Evolutionary conservation across 495 filamentous ascomycete genomes (phyloP).

Genomic region (Xylaria nigripes): DNA sequence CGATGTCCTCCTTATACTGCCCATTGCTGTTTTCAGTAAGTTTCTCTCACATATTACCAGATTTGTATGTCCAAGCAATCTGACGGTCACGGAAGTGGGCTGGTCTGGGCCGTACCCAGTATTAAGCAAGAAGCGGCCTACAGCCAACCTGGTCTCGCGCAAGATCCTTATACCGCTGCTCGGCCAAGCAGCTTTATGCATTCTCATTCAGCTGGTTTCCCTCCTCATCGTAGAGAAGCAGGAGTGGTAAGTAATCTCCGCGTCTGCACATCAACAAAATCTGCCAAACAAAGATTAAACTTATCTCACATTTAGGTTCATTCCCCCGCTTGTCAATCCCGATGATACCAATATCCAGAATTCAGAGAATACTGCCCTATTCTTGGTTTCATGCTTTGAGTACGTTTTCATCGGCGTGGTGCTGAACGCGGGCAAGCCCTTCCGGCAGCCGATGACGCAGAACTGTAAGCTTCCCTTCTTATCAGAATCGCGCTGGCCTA

Average conservation of each 20-base stretch:
- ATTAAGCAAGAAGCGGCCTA: conserved; percentile 77
- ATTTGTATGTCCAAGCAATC: neutral
- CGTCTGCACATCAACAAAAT: neutral
- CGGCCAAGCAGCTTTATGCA: conserved; percentile 77
- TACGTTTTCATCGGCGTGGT: conserved; percentile 87
- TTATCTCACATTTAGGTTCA: conserved; percentile 50
- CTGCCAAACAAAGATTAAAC: neutral
- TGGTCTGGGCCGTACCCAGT: conserved; percentile 80
- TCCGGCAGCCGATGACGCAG: conserved; percentile 66
- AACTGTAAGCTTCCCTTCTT: conserved; percentile 56
- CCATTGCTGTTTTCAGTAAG: conserved; percentile 81
- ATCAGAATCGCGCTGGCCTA: neutral
- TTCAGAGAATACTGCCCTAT: conserved; percentile 85
- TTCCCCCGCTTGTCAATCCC: conserved; percentile 63
- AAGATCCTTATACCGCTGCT: conserved; percentile 88
- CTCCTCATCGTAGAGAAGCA: conserved; percentile 67
- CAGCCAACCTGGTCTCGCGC: conserved; percentile 83
- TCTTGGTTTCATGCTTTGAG: conserved; percentile 84
- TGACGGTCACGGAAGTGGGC: conserved; percentile 54
- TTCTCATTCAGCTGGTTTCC: conserved; percentile 65
- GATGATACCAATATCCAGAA: conserved; percentile 78
- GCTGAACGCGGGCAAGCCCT: conserved; percentile 81
- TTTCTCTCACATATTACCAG: conserved; percentile 21
- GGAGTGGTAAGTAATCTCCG: conserved; percentile 52
- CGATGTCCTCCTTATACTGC: conserved; percentile 84